phyloP scores from a whole-genome alignment of 108 stramenopile genomes.

The Pinguiococcus pyrenoidosus region DNA sequence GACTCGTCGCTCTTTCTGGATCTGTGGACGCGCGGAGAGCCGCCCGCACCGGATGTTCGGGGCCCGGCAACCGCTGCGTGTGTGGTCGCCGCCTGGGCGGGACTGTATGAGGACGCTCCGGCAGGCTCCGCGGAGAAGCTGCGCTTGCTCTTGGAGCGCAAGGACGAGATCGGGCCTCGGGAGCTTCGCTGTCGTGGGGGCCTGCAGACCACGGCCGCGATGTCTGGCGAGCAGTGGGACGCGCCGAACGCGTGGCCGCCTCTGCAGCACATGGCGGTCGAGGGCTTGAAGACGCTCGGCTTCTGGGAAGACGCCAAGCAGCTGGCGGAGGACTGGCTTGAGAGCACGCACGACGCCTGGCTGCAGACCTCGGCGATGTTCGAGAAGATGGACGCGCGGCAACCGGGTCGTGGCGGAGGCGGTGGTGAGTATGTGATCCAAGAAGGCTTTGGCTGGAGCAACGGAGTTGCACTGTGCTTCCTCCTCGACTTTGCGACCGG shows the following conservation, averaged over 20 bases:
- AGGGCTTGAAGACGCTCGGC: neutral
- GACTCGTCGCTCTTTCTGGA: no score
- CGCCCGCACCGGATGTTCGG: no score
- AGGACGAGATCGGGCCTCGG: no score
- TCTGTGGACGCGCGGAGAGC: no score
- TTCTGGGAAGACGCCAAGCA: neutral
- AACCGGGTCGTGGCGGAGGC: neutral
- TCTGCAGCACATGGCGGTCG: neutral
- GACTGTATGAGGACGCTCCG: no score
- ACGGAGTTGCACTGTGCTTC: conserved; percentile 10
- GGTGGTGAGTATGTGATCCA: conserved; percentile 22
- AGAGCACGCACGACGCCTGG: neutral
- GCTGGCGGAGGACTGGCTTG: conserved; percentile 4
- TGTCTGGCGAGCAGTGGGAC: conserved; percentile 24
- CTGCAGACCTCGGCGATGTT: neutral
- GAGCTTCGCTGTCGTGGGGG: neutral
- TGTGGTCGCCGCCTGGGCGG: no score
- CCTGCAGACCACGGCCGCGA: neutral
- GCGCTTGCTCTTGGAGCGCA: no score
- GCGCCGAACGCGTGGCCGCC: conserved; percentile 21
- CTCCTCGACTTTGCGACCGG: no score
- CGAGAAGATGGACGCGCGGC: conserved; percentile 16
- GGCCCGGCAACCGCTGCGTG: no score
- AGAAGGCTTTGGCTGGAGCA: conserved; percentile 18
- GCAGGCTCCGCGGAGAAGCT: no score